Evolutionary conservation across 2,329 filamentous ascomycete species (phyloP).

Genomic region (Aureobasidium mangrovei): DNA sequence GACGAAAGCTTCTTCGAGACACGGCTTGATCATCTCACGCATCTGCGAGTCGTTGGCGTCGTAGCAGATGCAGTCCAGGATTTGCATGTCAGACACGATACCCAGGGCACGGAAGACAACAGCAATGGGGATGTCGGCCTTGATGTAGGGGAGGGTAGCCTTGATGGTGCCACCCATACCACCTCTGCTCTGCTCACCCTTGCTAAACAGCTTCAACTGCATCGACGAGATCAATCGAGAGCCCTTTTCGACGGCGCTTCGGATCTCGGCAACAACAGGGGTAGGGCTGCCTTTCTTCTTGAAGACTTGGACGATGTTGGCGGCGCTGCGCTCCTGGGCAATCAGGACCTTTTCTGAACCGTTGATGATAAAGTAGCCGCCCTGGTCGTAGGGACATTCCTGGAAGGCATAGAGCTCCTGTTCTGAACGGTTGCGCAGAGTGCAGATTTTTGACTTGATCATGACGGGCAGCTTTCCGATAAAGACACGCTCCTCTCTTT

Average conservation of each 20-base stretch:
- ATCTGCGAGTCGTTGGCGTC: constrained; percentile 92
- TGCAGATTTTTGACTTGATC: constrained; percentile 95
- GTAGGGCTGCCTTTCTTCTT: constrained; percentile 95
- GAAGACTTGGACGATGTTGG: constrained; percentile 98
- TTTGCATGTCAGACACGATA: constrained; percentile 95
- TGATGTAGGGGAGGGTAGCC: constrained; percentile 87
- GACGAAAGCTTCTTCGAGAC: constrained; percentile 92
- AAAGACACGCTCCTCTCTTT: constrained; percentile 65
- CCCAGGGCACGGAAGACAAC: constrained; percentile 94
- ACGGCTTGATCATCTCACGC: constrained; percentile 94
- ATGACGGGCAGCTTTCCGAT: constrained; percentile 96
- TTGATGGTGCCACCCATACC: constrained; percentile 78
- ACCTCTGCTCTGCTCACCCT: constrained; percentile 70
- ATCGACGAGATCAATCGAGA: constrained; percentile 90
- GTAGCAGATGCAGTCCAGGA: constrained; percentile 95
- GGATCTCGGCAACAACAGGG: constrained; percentile 89
- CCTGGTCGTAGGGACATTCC: constrained; percentile 96
- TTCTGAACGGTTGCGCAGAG: constrained; percentile 73
- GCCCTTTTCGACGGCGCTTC: constrained; percentile 92
- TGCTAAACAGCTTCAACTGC: constrained; percentile 80
- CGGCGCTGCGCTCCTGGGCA: constrained; percentile 91
- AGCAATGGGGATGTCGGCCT: constrained; percentile 83
- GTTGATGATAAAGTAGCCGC: constrained; percentile 98
- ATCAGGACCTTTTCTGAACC: constrained; percentile 98
- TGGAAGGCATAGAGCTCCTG: constrained; percentile 84